Conservation (phyloP, 345 rosid genomes). For the Limnanthes douglasii region DNA sequence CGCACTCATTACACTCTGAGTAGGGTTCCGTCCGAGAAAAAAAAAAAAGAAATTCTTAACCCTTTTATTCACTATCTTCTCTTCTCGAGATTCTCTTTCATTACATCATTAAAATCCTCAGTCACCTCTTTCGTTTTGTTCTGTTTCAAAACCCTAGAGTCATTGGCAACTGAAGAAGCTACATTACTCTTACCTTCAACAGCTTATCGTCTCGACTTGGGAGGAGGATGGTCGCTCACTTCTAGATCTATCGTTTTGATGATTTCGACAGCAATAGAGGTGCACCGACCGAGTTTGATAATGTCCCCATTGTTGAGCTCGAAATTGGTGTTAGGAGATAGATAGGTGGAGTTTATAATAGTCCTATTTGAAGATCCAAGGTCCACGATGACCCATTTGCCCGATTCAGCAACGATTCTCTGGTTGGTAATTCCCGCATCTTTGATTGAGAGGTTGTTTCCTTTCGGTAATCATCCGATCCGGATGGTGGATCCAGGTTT, state of each 20-base stretch:
- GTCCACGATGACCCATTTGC: slow-evolving; percentile 40
- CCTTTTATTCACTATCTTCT: slow-evolving; percentile 8
- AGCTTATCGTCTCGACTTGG: slow-evolving; percentile 17
- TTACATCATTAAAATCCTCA: slow-evolving; percentile 4
- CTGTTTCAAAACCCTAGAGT: slow-evolving; percentile 16
- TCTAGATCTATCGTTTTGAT: neutral
- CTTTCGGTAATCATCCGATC: slow-evolving; percentile 50
- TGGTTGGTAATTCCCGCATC: slow-evolving; percentile 56
- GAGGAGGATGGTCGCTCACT: slow-evolving; percentile 11
- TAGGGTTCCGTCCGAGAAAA: too few relatives aligned
- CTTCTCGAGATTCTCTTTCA: slow-evolving; percentile 7
- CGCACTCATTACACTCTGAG: too few relatives aligned
- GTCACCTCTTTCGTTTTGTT: slow-evolving; percentile 3
- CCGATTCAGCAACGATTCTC: slow-evolving; percentile 37
- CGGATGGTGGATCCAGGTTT: slow-evolving; percentile 22
- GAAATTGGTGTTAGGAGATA: slow-evolving; percentile 19
- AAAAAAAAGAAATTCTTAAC: too few relatives aligned
- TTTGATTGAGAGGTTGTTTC: slow-evolving; percentile 39
- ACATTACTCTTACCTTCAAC: slow-evolving; percentile 10
- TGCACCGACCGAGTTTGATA: slow-evolving; percentile 47
- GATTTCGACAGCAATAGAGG: slow-evolving; percentile 30
- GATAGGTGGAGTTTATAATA: slow-evolving; percentile 17
- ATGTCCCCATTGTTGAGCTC: slow-evolving; percentile 30
- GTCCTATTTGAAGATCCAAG: slow-evolving; percentile 70
- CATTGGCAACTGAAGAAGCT: slow-evolving; percentile 2